These are phyloP conservation scores for Thalassiosira livingstoniorum DNA, from an alignment of 352 stramenopile species.

Conservation along the genomic window DNA sequence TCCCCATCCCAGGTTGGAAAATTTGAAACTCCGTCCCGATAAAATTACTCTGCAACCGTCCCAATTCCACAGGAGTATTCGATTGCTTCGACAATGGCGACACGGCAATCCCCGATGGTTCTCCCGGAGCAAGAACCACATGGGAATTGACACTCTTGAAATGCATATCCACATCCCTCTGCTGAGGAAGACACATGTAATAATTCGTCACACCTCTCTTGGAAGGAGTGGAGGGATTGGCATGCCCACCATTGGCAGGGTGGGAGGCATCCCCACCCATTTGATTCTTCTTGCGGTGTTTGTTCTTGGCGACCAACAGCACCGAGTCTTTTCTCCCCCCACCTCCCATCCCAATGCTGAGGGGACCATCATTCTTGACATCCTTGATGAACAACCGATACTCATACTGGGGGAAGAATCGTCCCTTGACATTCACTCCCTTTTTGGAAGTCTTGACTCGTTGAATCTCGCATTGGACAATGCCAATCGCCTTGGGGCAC, in stretches of 20 bases:
- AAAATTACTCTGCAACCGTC: slow-evolving; percentile 82
- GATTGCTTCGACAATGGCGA: slow-evolving; percentile 28
- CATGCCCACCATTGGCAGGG: neutral
- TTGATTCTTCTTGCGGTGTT: slow-evolving; percentile 29
- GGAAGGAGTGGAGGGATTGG: slow-evolving; percentile 17
- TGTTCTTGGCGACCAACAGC: slow-evolving; percentile 80
- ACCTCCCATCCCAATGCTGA: neutral
- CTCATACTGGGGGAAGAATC: slow-evolving; percentile 82
- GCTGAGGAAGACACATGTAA: slow-evolving; percentile 73
- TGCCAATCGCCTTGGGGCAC: slow-evolving; percentile 79
- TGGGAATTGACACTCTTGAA: slow-evolving; percentile 28
- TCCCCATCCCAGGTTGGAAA: slow-evolving; percentile 44
- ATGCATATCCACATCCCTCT: slow-evolving; percentile 73
- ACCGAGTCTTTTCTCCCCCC: slow-evolving; percentile 65
- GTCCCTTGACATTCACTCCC: slow-evolving; percentile 68
- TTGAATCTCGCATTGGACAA: slow-evolving; percentile 84
- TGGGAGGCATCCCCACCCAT: slow-evolving; percentile 9
- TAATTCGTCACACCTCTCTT: slow-evolving; percentile 82
- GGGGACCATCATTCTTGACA: slow-evolving; percentile 43
- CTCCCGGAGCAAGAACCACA: neutral
- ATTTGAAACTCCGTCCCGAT: slow-evolving; percentile 85
- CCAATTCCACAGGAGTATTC: slow-evolving; percentile 45
- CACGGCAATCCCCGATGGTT: slow-evolving; percentile 17
- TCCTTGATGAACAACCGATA: slow-evolving; percentile 83
- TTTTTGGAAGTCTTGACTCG: slow-evolving; percentile 73